Evolutionary conservation across 148 eudicot genomes (phyloP), one percentile per base, ranked within the genome.

Genomic region (Chenopodium formosanum): DNA sequence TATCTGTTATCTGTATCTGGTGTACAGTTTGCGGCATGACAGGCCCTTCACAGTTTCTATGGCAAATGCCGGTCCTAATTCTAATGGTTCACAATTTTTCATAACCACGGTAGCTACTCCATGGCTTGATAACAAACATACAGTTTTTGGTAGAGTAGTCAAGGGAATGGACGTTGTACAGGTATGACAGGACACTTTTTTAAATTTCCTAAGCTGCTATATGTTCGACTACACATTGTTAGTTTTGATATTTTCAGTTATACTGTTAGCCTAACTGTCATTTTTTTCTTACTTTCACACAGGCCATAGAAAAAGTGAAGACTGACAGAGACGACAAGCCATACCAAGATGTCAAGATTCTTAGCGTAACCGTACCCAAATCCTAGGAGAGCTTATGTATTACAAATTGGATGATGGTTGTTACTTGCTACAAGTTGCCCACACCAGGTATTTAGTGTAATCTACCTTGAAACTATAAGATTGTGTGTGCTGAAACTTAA

Each of bases 141-240:
- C 98, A 25, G 99, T 96, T 82, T 96, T 96, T 85, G 99, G 99
- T 79, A 94, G 99, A 89, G 98, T 96, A 58, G 74, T 81, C 64
- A 94, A 94, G 84, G 99, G 99, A 68, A 94, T 96, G 99, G 98
- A 94, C 31, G 99, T 97, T 85, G 97, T 97, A 69, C 99, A 94
- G 99, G 99, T 96, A 88, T 50, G 77, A 75, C 69, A 66, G 23
- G 22, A 58, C n/a, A 65, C 53, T 70, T 46, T 67, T 40, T 40
- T 0, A 40, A 40, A 40, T 40, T 40, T 40, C 44, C 44, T 40
- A 40, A 40, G 44, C 44, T 40, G 7, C 7, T 40, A 40, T 40
- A 40, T 40, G 44, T 31, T 53, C 19, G 23, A 53, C 7, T 53
- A 11, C 58, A 3, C 40, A 34, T 74, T 37, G 16, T 22, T 46